A percentile compares a stretch with the other conserved stretches of the same genome.
phyloP scores from a whole-genome alignment of 2,329 filamentous ascomycete genomes.

The Phyllosticta paracitricarpa region DNA sequence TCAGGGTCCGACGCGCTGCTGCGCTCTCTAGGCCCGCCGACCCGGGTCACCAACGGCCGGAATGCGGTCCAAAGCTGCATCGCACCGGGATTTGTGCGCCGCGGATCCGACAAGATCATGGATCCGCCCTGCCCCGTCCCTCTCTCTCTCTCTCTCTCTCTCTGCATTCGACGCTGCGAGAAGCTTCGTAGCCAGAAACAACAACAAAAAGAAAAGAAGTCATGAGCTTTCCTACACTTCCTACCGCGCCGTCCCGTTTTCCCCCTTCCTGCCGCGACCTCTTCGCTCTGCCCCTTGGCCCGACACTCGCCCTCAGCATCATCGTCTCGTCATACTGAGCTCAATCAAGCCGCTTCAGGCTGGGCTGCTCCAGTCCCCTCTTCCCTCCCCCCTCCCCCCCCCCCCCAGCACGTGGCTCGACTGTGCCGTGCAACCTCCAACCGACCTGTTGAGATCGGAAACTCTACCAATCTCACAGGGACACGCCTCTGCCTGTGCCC shows the following conservation, averaged over 20 bases:
- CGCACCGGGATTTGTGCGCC: slow-evolving; percentile 5
- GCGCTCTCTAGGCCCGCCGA: slow-evolving; percentile 4
- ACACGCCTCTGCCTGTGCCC: slow-evolving; percentile 1
- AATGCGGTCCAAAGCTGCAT: slow-evolving; percentile 7
- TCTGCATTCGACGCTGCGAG: background rate
- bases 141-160: background rate
- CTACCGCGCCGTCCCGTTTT: background rate
- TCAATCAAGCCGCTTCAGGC: background rate
- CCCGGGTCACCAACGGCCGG: slow-evolving; percentile 8
- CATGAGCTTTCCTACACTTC: background rate
- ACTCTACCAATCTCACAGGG: slow-evolving; percentile 10
- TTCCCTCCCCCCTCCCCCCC: too few species aligned
- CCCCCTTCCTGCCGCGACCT: too few species aligned
- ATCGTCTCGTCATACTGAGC: slow-evolving; percentile 1
- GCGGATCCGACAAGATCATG: background rate
- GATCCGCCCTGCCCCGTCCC: background rate
- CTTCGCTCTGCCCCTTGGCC: too few species aligned
- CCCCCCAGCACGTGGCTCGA: slow-evolving; percentile 8
- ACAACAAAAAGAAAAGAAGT: too few species aligned
- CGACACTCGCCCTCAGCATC: background rate
- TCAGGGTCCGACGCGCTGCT: background rate
- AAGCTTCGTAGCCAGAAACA: background rate
- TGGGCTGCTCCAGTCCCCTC: background rate
- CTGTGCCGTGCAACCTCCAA: slow-evolving; percentile 8
- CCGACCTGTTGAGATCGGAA: slow-evolving; percentile 5